A percentile compares a stretch with the other conserved stretches of the same genome.
Evolutionary conservation across 441 rosid species (phyloP).

Genomic region (Hura crepitans): DNA sequence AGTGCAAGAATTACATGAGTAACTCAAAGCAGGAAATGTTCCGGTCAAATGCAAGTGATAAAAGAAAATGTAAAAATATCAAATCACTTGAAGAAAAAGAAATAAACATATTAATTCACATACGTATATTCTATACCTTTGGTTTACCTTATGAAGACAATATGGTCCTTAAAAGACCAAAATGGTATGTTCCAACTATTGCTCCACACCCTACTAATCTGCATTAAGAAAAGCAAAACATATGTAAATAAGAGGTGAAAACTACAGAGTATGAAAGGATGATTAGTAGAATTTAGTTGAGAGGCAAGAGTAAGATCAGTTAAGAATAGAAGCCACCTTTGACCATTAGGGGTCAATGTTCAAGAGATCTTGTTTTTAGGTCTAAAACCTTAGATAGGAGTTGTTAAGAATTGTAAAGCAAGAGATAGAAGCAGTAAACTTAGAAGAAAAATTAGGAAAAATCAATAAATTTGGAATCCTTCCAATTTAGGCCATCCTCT

Average conservation of each 20-base stretch:
- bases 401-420: too few species aligned
- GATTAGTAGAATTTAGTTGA: neutral
- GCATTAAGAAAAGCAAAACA: constrained; percentile 30
- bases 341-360: too few species aligned
- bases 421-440: too few species aligned
- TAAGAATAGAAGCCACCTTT: too few species aligned
- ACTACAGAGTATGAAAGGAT: neutral
- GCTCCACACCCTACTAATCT: constrained; percentile 96
- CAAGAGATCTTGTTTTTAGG: too few species aligned
- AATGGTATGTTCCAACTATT: constrained; percentile 92
- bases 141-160: constrained; percentile 98
- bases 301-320: too few species aligned
- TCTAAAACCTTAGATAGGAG: too few species aligned
- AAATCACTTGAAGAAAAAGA: neutral
- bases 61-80: neutral
- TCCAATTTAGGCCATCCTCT: too few species aligned
- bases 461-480: too few species aligned
- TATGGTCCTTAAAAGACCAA: constrained; percentile 87
- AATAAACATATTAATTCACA: neutral
- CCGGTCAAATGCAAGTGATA: neutral
- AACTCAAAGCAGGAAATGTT: neutral
- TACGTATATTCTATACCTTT: constrained; percentile 45
- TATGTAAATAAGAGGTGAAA: neutral
- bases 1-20: neutral
- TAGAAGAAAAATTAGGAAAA: too few species aligned